Evolutionary conservation across 805 yeast species (phyloP).

Genomic region (Kluyveromyces nonfermentans): DNA sequence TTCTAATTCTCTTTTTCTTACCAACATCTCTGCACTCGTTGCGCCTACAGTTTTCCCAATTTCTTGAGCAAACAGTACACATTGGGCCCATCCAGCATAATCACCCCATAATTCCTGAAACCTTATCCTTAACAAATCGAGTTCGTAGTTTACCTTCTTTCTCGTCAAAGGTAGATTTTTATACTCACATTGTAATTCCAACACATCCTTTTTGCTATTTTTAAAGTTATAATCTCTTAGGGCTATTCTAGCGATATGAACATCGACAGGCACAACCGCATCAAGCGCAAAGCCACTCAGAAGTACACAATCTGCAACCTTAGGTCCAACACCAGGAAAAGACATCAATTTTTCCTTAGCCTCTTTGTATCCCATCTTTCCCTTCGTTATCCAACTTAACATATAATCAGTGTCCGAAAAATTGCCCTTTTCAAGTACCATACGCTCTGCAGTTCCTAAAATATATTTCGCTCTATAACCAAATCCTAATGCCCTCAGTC

Average conservation of each 20-base stretch:
- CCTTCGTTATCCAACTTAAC: constrained; percentile 25
- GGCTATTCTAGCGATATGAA: constrained; percentile 89
- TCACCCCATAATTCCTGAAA: constrained; percentile 72
- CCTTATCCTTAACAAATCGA: constrained; percentile 44
- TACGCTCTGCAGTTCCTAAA: constrained; percentile 57
- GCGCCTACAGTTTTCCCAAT: constrained; percentile 66
- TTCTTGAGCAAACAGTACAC: constrained; percentile 85
- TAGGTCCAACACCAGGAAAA: constrained; percentile 90
- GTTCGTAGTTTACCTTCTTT: constrained; percentile 26
- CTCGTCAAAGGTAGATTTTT: constrained; percentile 19
- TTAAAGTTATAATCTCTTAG: constrained; percentile 61
- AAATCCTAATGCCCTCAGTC: constrained; percentile 44
- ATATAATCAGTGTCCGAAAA: constrained; percentile 28
- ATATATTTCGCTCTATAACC: constrained; percentile 92
- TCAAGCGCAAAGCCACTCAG: constrained; percentile 50
- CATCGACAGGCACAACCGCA: constrained; percentile 88
- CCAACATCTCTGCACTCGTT: constrained; percentile 28
- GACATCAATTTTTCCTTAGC: constrained; percentile 37
- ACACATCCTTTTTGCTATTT: constrained; percentile 25
- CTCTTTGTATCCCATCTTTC: constrained; percentile 34
- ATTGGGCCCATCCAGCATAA: constrained; percentile 98
- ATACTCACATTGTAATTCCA: constrained; percentile 22
- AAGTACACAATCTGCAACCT: constrained; percentile 95
- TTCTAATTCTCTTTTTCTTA: constrained; percentile 16
- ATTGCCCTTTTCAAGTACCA: constrained; percentile 30